A percentile compares a stretch with the other conserved stretches of the same genome.
These are phyloP conservation scores for Chloris gayana DNA, from an alignment of 176 grass and related monocot species.

Conservation along the genomic window DNA sequence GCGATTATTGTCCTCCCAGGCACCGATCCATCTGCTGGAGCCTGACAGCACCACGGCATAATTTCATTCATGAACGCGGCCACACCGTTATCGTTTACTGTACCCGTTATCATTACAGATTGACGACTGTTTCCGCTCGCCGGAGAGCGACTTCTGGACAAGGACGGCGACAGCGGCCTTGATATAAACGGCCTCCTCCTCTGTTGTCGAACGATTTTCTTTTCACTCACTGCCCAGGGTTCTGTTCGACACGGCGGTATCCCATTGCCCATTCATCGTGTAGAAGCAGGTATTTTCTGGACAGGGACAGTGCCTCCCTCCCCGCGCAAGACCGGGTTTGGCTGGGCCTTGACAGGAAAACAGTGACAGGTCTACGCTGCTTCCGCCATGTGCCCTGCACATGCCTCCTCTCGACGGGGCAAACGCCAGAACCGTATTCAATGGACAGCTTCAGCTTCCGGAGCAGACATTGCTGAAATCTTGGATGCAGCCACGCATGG, in stretches of 20 bases:
- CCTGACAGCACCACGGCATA: neutral
- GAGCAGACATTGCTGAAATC: conserved; percentile 11
- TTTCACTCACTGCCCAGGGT: neutral
- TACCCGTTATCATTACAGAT: neutral
- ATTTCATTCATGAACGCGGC: neutral
- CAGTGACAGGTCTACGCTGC: conserved; percentile 20
- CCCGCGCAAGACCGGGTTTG: neutral
- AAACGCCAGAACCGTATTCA: neutral
- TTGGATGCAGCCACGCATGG: neutral
- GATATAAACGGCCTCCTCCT: neutral
- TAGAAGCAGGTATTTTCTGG: neutral
- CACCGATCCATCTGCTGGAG: neutral
- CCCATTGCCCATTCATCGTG: no score
- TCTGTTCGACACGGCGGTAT: no score
- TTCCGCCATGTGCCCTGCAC: conserved; percentile 33
- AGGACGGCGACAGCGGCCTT: neutral
- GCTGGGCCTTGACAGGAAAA: neutral
- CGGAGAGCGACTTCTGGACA: neutral
- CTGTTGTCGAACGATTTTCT: neutral
- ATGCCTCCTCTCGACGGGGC: conserved; percentile 9
- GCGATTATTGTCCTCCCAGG: neutral
- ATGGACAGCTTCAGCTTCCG: neutral
- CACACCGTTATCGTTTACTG: neutral
- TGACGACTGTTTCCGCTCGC: neutral
- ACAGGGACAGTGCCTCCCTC: neutral